These are phyloP conservation scores for Lactarius hengduanensis DNA, from an alignment of 768 basidiomycete species.

Conservation along the genomic window DNA sequence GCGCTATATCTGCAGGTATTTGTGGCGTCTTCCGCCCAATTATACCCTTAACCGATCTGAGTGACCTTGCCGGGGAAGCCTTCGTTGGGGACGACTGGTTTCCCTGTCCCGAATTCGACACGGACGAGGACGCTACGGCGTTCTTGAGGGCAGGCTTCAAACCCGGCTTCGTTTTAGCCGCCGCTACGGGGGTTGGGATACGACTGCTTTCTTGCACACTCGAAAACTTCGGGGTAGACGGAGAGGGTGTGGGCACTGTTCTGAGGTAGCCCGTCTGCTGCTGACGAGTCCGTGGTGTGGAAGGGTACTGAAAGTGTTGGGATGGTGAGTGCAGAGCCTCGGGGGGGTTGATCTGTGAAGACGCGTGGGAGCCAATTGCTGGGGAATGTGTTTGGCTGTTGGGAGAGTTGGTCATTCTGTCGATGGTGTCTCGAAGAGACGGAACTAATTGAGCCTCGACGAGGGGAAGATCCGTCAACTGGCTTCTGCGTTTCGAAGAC, in stretches of 20 bases:
- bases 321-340: slow-evolving; percentile 7
- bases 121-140: slow-evolving; percentile 2
- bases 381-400: slow-evolving; percentile 15
- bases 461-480: slow-evolving; percentile 53
- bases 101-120: background rate
- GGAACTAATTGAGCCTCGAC: slow-evolving; percentile 67
- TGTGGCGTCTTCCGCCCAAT: slow-evolving; percentile 26
- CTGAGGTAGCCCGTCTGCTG: slow-evolving; percentile 7
- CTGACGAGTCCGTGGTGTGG: slow-evolving; percentile 22
- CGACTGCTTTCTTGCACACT: slow-evolving; percentile 15
- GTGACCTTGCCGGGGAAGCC: slow-evolving; percentile 27
- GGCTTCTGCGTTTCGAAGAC: slow-evolving; percentile 38
- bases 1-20: slow-evolving; percentile 5
- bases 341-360: slow-evolving; percentile 5
- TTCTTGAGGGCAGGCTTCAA: slow-evolving; percentile 29
- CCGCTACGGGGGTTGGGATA: slow-evolving; percentile 21
- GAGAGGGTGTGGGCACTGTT: background rate
- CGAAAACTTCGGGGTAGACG: slow-evolving; percentile 1
- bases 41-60: slow-evolving; percentile 24
- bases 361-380: background rate
- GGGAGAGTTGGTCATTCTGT: slow-evolving; percentile 58
- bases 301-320: slow-evolving; percentile 6
- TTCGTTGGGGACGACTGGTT: slow-evolving; percentile 21
- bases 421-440: slow-evolving; percentile 68
- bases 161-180: slow-evolving; percentile 16